phyloP scores from a whole-genome alignment of 768 basidiomycete genomes.

The Nidularia pulvinata region DNA sequence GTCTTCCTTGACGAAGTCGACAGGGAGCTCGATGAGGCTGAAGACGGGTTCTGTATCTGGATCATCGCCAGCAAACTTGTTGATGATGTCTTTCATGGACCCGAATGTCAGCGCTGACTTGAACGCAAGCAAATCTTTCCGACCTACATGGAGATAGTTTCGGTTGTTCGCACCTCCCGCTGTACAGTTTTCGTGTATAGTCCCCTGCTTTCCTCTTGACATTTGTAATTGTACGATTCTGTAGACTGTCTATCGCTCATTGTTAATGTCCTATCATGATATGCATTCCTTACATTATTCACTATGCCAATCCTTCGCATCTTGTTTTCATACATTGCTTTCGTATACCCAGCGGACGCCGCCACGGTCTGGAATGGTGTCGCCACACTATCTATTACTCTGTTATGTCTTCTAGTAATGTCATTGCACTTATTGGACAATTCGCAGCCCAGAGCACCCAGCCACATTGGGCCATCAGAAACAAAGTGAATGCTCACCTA shows the following conservation, averaged over 20 bases:
- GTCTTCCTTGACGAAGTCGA: slow-evolving; percentile 48
- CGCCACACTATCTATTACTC: not conserved
- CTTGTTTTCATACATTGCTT: slow-evolving; percentile 1
- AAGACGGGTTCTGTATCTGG: slow-evolving; percentile 15
- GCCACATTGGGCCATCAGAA: too few relatives aligned
- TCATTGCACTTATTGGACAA: too few relatives aligned
- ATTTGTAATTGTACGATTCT: slow-evolving; percentile 7
- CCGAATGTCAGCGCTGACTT: slow-evolving; percentile 47
- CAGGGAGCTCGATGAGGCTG: slow-evolving; percentile 22
- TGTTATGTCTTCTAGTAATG: not conserved
- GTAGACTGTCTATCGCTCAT: slow-evolving; percentile 5
- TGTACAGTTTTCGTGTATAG: not conserved
- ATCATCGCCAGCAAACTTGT: slow-evolving; percentile 23
- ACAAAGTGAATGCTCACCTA: too few relatives aligned
- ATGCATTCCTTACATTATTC: slow-evolving; percentile 6
- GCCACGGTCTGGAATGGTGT: not conserved
- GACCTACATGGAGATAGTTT: slow-evolving; percentile 59
- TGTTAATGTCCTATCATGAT: slow-evolving; percentile 6
- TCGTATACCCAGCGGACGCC: slow-evolving; percentile 13
- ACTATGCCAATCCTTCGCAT: slow-evolving; percentile 1
- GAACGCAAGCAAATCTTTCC: slow-evolving; percentile 42
- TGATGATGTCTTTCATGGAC: slow-evolving; percentile 29
- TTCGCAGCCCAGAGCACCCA: too few relatives aligned
- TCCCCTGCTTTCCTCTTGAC: slow-evolving; percentile 8
- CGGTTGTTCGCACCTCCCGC: not conserved